These are phyloP conservation scores for Nidula niveotomentosa DNA, from an alignment of 1,284 basidiomycete genomes.

Conservation along the genomic window DNA sequence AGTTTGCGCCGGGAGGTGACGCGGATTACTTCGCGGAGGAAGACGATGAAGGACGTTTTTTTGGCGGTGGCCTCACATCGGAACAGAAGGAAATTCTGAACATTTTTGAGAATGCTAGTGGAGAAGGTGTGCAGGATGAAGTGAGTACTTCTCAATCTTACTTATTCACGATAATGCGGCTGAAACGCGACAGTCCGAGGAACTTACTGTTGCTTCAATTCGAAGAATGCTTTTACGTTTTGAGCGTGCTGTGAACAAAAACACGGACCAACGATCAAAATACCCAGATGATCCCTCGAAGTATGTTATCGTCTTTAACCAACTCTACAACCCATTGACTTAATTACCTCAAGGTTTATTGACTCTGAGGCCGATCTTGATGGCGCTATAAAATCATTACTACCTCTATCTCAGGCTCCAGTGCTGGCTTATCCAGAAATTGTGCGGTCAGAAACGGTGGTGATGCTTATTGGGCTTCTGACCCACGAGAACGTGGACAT, in stretches of 20 bases:
- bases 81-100: conserved; percentile 91
- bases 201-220: conserved; percentile 68
- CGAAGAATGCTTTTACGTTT: conserved; percentile 80
- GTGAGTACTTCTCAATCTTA: conserved; percentile 37
- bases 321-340: conserved; percentile 1
- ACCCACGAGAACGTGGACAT: conserved; percentile 95
- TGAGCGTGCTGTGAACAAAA: conserved; percentile 89
- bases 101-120: conserved; percentile 80
- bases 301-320: conserved; percentile 35
- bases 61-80: conserved; percentile 86
- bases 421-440: conserved; percentile 88
- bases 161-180: conserved; percentile 15
- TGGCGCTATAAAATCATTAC: conserved; percentile 78
- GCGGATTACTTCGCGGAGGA: conserved; percentile 90
- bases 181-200: conserved; percentile 47
- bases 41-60: conserved; percentile 92
- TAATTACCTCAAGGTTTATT: conserved; percentile 73
- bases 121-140: conserved; percentile 63
- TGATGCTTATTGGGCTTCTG: conserved; percentile 79
- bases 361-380: conserved; percentile 98
- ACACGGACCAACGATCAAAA: conserved; percentile 93
- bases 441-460: conserved; percentile 71
- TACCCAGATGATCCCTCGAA: conserved; percentile 89
- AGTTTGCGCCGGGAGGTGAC: conserved; percentile 79
- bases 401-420: conserved; percentile 89